Evolutionary conservation across 2,329 filamentous ascomycete species (phyloP).

Genomic region (Pseudopyrenochaeta lycopersici): DNA sequence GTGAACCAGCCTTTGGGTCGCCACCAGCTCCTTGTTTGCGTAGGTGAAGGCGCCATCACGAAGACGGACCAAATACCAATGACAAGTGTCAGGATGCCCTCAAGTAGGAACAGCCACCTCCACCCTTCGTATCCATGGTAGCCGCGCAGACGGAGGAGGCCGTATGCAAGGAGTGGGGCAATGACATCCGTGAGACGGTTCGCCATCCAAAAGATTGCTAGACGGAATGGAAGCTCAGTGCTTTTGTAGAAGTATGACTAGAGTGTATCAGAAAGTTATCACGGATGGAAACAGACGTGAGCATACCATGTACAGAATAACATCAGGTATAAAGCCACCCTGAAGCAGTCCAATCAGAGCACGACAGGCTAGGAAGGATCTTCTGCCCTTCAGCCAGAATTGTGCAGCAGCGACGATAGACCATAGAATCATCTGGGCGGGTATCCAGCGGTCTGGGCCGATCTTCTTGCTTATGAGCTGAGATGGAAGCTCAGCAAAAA

Average conservation of each 20-base stretch:
- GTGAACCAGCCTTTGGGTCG: conserved; percentile 65
- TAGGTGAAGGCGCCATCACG: conserved; percentile 59
- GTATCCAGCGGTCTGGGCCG: conserved; percentile 52
- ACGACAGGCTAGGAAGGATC: conserved; percentile 48
- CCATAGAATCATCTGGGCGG: conserved; percentile 53
- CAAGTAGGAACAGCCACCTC: conserved; percentile 57
- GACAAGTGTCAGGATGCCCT: conserved; percentile 40
- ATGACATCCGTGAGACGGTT: conserved; percentile 44
- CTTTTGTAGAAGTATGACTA: conserved; percentile 72
- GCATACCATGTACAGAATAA: conserved; percentile 66
- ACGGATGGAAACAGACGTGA: too few species aligned
- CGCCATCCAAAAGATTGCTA: conserved; percentile 54
- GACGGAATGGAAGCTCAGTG: conserved; percentile 49
- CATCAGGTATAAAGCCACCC: conserved; percentile 56
- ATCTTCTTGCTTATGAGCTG: conserved; percentile 54
- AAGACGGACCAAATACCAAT: conserved; percentile 31
- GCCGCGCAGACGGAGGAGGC: conserved; percentile 51
- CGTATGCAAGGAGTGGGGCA: conserved; percentile 47
- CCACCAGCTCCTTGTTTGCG: conserved; percentile 58
- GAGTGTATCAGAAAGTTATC: neutral
- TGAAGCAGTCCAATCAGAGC: conserved; percentile 52
- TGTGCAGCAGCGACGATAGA: conserved; percentile 66
- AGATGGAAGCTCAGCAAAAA: conserved; percentile 59
- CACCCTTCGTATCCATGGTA: conserved; percentile 54
- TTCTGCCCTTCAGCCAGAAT: conserved; percentile 64